These are phyloP conservation scores for Chlamydomonas asymmetrica DNA, from an alignment of 139 green algal species.

Conservation along the genomic window DNA sequence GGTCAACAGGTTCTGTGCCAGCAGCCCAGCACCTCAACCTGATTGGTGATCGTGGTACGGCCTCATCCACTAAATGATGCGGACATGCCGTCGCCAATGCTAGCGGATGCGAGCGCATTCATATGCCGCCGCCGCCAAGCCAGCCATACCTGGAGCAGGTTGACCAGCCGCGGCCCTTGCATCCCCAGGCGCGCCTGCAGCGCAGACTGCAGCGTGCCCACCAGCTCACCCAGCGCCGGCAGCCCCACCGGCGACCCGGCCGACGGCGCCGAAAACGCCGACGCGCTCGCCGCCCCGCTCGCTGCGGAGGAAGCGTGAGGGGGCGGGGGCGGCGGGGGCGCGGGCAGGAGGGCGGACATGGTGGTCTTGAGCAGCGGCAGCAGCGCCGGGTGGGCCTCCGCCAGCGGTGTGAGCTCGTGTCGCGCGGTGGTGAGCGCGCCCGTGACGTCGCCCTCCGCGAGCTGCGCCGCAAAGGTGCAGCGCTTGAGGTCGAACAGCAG, in stretches of 20 bases:
- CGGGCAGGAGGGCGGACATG: conserved; percentile 25
- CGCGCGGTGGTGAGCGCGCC: conserved; percentile 29
- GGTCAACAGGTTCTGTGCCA: too few species aligned
- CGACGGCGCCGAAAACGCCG: not conserved
- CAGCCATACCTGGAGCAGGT: conserved; percentile 36
- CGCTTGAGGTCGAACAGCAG: conserved; percentile 34
- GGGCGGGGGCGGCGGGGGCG: not conserved
- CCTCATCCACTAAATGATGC: too few species aligned
- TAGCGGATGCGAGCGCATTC: too few species aligned
- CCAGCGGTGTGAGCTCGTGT: conserved; percentile 25
- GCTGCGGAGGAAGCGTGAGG: not conserved
- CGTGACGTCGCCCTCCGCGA: not conserved
- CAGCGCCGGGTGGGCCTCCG: conserved; percentile 11
- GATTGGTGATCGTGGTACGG: too few species aligned
- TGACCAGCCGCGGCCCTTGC: conserved; percentile 22
- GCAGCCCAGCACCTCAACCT: too few species aligned
- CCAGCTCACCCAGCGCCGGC: conserved; percentile 17
- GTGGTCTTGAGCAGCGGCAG: conserved; percentile 31
- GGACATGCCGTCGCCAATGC: too few species aligned
- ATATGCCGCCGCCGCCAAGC: not conserved
- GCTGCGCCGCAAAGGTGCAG: conserved; percentile 14
- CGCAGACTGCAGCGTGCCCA: conserved; percentile 22
- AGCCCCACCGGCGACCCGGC: not conserved
- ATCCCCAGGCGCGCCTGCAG: conserved; percentile 35
- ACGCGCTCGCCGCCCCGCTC: not conserved